These are phyloP conservation scores for Diaporthe australafricana DNA, from an alignment of 2,329 filamentous ascomycete genomes.

Conservation along the genomic window DNA sequence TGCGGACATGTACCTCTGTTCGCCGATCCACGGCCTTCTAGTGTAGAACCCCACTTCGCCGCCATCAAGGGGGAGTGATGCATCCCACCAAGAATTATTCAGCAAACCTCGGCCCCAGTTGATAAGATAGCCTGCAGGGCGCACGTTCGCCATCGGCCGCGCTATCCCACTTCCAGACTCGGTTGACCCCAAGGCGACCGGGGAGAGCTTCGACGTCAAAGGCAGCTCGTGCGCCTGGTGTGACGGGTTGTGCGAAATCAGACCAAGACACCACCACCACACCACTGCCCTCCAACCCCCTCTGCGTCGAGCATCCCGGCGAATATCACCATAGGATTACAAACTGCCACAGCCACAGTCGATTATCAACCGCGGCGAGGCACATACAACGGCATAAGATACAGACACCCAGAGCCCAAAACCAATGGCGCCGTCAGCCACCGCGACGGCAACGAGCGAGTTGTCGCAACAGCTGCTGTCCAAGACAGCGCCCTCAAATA, in stretches of 20 bases:
- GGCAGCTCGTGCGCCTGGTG: background rate
- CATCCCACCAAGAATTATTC: conserved; percentile 25
- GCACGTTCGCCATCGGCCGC: background rate
- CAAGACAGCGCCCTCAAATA: conserved; percentile 58
- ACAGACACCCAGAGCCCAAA: background rate
- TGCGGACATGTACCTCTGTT: background rate
- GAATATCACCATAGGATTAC: too few species aligned
- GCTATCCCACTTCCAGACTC: background rate
- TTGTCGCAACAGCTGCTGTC: conserved; percentile 64
- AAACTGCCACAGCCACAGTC: background rate
- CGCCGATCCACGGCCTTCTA: conserved; percentile 31
- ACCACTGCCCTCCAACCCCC: too few species aligned
- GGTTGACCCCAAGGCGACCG: background rate
- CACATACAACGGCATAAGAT: background rate
- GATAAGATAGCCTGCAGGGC: background rate
- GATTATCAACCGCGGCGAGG: background rate
- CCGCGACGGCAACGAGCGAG: conserved; percentile 42
- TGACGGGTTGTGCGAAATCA: background rate
- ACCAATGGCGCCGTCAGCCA: conserved; percentile 42
- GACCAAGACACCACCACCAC: background rate
- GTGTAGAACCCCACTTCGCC: conserved; percentile 23
- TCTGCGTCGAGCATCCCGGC: too few species aligned
- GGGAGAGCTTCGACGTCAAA: conserved; percentile 2
- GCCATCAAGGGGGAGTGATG: background rate
- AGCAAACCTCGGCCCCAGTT: conserved; percentile 7